These are phyloP conservation scores for Limnanthes douglasii DNA, from an alignment of 345 rosid genomes.

Conservation along the genomic window DNA sequence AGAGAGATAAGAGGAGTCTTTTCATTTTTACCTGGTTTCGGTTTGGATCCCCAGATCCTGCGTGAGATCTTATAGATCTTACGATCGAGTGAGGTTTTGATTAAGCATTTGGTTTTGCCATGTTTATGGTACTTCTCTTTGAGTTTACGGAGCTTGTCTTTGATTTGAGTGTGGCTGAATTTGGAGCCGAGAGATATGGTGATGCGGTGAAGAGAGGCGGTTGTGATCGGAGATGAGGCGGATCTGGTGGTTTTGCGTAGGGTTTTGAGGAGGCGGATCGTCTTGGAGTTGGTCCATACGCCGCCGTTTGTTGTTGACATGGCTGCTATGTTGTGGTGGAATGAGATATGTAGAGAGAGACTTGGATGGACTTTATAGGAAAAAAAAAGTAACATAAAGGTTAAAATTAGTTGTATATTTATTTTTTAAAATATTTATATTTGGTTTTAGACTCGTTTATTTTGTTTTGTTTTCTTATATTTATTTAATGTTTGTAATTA, in stretches of 20 bases:
- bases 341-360: too few relatives aligned
- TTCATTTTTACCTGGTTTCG: too few relatives aligned
- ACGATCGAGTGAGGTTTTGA: conserved; percentile 17
- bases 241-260: conserved; percentile 2
- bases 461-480: too few relatives aligned
- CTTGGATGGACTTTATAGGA: too few relatives aligned
- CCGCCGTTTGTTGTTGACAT: too few relatives aligned
- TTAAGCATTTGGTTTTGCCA: conserved; percentile 12
- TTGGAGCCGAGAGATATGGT: conserved; percentile 6
- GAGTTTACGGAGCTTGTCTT: conserved; percentile 16
- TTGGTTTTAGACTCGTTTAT: too few relatives aligned
- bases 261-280: conserved; percentile 16
- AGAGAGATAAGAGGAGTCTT: too few relatives aligned
- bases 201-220: conserved; percentile 7
- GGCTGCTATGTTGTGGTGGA: neutral
- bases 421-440: too few relatives aligned
- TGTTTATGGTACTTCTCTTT: conserved; percentile 16
- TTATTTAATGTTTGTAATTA: too few relatives aligned
- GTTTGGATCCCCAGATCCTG: conserved; percentile 10
- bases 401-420: too few relatives aligned
- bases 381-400: too few relatives aligned
- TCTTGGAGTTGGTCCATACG: conserved; percentile 14
- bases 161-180: conserved; percentile 14
- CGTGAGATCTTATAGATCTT: conserved; percentile 8
- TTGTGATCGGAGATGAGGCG: neutral